Conservation (phyloP, 2,329 filamentous ascomycete species). For the Xylariaceae sp. region DNA sequence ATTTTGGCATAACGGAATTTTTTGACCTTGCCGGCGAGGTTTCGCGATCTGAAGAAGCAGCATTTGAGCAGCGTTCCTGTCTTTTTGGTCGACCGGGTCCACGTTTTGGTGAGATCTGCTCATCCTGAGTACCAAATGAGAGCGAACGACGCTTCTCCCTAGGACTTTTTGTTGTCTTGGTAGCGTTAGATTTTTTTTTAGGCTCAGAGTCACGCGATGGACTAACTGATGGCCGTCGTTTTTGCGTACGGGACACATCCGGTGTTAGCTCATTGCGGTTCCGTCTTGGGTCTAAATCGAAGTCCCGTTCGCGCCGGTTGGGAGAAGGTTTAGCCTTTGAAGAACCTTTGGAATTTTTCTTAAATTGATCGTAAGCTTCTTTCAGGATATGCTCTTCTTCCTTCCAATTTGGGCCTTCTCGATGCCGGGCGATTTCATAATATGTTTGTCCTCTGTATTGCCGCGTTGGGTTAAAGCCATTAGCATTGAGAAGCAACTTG, state of each 20-base stretch:
- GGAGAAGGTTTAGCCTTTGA: slow-evolving; percentile 52
- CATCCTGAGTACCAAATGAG: slow-evolving; percentile 44
- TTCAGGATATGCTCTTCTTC: slow-evolving; percentile 81
- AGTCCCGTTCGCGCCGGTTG: slow-evolving; percentile 38
- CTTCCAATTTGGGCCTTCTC: slow-evolving; percentile 83
- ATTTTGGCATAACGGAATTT: slow-evolving; percentile 46
- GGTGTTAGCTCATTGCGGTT: slow-evolving; percentile 44
- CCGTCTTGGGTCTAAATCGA: slow-evolving; percentile 42
- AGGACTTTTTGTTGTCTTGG: slow-evolving; percentile 41
- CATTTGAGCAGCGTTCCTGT: slow-evolving; percentile 47
- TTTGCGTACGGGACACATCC: slow-evolving; percentile 40
- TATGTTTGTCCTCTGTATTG: slow-evolving; percentile 75
- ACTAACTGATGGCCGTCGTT: slow-evolving; percentile 45
- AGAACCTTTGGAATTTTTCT: slow-evolving; percentile 47
- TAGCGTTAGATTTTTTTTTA: slow-evolving; percentile 40
- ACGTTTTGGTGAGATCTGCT: slow-evolving; percentile 46
- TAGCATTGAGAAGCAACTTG: slow-evolving; percentile 70
- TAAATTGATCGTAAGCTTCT: slow-evolving; percentile 64
- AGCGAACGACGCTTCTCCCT: slow-evolving; percentile 48
- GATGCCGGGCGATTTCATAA: slow-evolving; percentile 77
- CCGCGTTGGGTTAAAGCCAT: slow-evolving; percentile 76
- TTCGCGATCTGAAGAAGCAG: slow-evolving; percentile 51
- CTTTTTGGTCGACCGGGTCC: slow-evolving; percentile 52
- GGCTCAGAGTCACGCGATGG: slow-evolving; percentile 44
- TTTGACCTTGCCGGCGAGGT: slow-evolving; percentile 48